phyloP scores from a whole-genome alignment of 148 eudicot species.

The Rhododendron molle region DNA sequence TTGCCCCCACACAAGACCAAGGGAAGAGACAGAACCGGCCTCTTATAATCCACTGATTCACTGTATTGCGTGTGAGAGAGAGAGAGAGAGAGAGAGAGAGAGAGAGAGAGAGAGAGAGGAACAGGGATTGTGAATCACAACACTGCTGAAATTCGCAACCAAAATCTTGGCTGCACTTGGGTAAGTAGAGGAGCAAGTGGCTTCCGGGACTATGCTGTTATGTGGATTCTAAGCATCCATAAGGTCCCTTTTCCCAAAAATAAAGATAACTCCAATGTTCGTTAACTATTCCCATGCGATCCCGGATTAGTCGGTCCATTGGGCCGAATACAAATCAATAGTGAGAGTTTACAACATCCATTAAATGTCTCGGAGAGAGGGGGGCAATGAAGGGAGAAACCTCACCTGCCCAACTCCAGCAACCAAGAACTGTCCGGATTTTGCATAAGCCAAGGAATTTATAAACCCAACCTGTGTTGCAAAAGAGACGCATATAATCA shows the following conservation, averaged over 20 bases:
- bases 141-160: neutral
- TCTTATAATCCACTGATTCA: neutral
- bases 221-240: neutral
- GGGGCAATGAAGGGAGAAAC: neutral
- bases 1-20: neutral
- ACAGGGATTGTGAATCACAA: neutral
- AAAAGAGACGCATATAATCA: conserved; percentile 5
- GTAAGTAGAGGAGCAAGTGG: neutral
- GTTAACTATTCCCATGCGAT: neutral
- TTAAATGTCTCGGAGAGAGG: neutral
- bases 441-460: conserved; percentile 89
- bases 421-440: conserved; percentile 80
- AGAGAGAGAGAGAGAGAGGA: neutral
- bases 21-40: neutral
- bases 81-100: neutral
- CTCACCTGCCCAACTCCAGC: conserved; percentile 97
- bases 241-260: neutral
- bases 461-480: conserved; percentile 69
- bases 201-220: neutral
- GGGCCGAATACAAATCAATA: neutral
- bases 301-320: neutral
- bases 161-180: neutral
- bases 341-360: neutral
- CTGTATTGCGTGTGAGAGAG: neutral
- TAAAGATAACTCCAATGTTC: neutral